These are phyloP conservation scores for Zygnema circumcarinatum DNA, from an alignment of 139 green algal genomes.

Conservation along the genomic window DNA sequence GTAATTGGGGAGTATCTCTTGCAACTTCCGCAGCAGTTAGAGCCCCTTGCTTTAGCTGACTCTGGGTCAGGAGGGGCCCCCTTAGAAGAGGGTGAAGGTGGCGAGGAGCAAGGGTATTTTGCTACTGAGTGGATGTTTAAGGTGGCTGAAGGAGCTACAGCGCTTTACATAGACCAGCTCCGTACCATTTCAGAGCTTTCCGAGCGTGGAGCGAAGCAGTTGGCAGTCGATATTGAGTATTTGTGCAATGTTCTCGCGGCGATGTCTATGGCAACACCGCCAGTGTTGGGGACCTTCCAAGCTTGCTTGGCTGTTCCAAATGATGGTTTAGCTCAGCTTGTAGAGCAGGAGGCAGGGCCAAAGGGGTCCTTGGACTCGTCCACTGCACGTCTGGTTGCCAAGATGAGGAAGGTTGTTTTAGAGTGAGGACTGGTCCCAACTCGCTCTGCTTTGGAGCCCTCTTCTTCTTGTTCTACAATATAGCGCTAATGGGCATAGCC, in stretches of 20 bases:
- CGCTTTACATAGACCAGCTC: conserved; percentile 67
- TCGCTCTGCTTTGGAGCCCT: neutral
- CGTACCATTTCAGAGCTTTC: conserved; percentile 63
- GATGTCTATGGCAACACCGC: conserved; percentile 75
- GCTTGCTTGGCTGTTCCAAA: conserved; percentile 25
- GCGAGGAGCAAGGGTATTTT: conserved; percentile 65
- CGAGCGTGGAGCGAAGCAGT: conserved; percentile 74
- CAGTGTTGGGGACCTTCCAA: conserved; percentile 71
- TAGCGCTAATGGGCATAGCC: neutral
- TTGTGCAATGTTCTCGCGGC: conserved; percentile 90
- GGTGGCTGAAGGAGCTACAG: conserved; percentile 63
- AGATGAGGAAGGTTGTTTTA: conserved; percentile 46
- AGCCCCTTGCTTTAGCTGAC: conserved; percentile 55
- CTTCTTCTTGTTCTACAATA: neutral
- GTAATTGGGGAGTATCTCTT: conserved; percentile 88
- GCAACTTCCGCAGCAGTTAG: conserved; percentile 87
- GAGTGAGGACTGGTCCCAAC: conserved; percentile 11
- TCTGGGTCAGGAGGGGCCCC: neutral
- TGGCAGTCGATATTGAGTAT: conserved; percentile 92
- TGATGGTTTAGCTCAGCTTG: neutral
- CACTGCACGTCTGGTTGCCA: conserved; percentile 33
- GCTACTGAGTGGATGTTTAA: conserved; percentile 83
- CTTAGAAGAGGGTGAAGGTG: conserved; percentile 25
- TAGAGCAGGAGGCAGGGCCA: conserved; percentile 12
- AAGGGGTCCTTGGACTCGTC: conserved; percentile 14